Conservation (phyloP, 768 basidiomycete genomes). For the Glaciozyma antarctica region DNA sequence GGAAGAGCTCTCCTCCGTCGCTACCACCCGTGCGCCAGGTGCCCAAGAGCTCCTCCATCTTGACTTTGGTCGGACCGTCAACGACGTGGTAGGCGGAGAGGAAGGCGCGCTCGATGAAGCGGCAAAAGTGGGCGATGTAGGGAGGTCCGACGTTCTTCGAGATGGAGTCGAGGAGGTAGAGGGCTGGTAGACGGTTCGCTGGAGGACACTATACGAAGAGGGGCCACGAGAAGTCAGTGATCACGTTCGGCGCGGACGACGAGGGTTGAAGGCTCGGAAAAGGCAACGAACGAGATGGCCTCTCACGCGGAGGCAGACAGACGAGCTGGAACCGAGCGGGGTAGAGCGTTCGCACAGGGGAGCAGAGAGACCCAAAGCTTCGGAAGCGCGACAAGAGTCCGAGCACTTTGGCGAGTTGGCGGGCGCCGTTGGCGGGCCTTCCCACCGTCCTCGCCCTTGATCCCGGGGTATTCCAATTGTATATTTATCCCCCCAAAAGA, state of each 20-base stretch:
- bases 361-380: no score
- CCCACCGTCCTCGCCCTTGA: not conserved
- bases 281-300: not conserved
- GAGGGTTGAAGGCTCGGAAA: not conserved
- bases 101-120: conserved; percentile 73
- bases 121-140: conserved; percentile 74
- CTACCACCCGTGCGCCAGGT: conserved; percentile 89
- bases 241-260: not conserved
- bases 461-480: not conserved
- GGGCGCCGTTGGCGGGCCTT: no score
- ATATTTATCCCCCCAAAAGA: not conserved
- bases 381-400: not conserved
- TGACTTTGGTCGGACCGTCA: conserved; percentile 44
- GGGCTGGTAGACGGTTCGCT: conserved; percentile 81
- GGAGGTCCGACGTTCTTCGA: conserved; percentile 92
- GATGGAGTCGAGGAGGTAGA: conserved; percentile 92
- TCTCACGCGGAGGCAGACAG: not conserved
- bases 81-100: conserved; percentile 79
- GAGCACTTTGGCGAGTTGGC: no score
- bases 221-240: not conserved
- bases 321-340: not conserved
- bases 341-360: no score
- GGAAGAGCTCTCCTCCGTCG: conserved; percentile 72
- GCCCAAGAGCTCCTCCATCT: conserved; percentile 95
- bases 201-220: conserved; percentile 58